Conservation (phyloP, 2,329 filamentous ascomycete genomes). For the Lachnum nothofagi region DNA sequence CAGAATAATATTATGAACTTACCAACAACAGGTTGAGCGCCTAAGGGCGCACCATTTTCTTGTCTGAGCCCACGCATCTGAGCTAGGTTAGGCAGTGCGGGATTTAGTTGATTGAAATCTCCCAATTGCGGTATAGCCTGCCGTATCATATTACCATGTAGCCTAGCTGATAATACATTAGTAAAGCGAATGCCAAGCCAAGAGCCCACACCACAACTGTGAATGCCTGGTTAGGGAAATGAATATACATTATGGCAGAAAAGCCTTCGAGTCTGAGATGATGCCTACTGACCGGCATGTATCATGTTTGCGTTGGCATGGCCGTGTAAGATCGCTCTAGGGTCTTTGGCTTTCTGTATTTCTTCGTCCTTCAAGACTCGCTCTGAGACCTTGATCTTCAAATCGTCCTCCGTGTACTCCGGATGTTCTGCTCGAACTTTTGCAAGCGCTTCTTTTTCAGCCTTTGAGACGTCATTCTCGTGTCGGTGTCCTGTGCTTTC, state of each 20-base stretch:
- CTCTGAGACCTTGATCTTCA: slow-evolving; percentile 57
- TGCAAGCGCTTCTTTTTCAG: slow-evolving; percentile 53
- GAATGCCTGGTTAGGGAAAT: no score
- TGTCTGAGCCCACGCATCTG: no score
- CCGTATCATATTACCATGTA: no score
- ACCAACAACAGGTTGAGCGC: no score
- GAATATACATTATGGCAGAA: background rate
- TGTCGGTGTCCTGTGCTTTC: slow-evolving; percentile 58
- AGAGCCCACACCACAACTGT: no score
- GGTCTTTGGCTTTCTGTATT: slow-evolving; percentile 15
- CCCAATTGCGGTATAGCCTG: no score
- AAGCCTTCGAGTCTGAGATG: background rate
- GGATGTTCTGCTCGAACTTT: slow-evolving; percentile 56
- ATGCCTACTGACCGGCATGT: slow-evolving; percentile 6
- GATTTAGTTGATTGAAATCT: no score
- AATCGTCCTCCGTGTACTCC: slow-evolving; percentile 49
- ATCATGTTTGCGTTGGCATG: background rate
- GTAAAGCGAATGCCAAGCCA: no score
- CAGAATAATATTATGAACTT: no score
- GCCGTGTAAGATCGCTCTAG: slow-evolving; percentile 4
- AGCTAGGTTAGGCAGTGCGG: no score
- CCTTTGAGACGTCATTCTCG: slow-evolving; percentile 55
- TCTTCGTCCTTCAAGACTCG: slow-evolving; percentile 43
- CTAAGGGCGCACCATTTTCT: no score
- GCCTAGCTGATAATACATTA: no score